These are phyloP conservation scores for Alternaria ethzedia DNA, from an alignment of 2,329 filamentous ascomycete genomes.

Conservation along the genomic window DNA sequence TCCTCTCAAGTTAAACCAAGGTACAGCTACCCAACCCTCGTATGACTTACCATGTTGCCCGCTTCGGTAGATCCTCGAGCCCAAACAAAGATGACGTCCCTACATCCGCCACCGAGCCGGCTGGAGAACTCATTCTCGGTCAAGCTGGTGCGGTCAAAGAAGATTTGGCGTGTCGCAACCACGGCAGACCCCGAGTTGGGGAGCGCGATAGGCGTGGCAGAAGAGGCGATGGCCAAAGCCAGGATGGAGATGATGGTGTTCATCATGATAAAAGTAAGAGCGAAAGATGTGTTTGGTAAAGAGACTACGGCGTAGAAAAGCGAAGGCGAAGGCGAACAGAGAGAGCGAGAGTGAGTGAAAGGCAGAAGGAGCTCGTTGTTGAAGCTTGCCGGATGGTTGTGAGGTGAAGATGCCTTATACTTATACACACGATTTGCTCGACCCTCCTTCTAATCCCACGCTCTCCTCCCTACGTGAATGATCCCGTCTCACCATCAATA, in stretches of 20 bases:
- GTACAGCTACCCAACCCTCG: not conserved
- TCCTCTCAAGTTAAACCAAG: not conserved
- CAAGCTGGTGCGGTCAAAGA: not conserved
- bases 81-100: slow-evolving; percentile 5
- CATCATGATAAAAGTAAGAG: not conserved
- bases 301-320: not conserved
- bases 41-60: not conserved
- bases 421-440: not conserved
- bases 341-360: not conserved
- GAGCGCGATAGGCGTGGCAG: not conserved
- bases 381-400: not conserved
- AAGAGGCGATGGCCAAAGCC: not conserved
- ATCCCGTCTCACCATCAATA: not conserved
- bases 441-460: not conserved
- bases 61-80: slow-evolving; percentile 3
- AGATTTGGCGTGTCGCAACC: slow-evolving; percentile 1
- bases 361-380: not conserved
- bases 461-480: not conserved
- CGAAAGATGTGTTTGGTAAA: not conserved
- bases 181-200: not conserved
- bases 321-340: not conserved
- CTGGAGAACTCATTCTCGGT: slow-evolving; percentile 2
- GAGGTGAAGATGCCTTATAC: not conserved
- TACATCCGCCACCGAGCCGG: not conserved
- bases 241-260: not conserved